phyloP scores from a whole-genome alignment of 116 monocot species.

The Phalaenopsis hybrid region DNA sequence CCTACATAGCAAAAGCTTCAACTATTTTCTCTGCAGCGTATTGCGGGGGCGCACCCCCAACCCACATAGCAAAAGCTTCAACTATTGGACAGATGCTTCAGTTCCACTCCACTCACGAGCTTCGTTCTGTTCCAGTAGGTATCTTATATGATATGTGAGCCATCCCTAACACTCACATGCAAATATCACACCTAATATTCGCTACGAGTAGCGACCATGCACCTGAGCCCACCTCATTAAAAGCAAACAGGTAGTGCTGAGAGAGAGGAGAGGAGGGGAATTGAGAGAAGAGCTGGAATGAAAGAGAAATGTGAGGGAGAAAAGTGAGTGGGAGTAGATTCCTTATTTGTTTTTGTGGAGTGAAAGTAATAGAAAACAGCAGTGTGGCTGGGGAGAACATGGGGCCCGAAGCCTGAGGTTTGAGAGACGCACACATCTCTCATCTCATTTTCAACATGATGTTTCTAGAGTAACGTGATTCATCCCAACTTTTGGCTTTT shows the following conservation, averaged over 20 bases:
- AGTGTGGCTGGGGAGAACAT: neutral
- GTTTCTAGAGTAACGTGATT: too few relatives aligned
- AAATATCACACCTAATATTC: too few relatives aligned
- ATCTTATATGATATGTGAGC: too few relatives aligned
- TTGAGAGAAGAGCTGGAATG: neutral
- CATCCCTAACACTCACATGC: too few relatives aligned
- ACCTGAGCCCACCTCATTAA: slow-evolving; percentile 5
- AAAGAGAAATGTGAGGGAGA: neutral
- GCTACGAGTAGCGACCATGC: neutral
- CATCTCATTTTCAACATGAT: neutral
- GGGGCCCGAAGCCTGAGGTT: neutral
- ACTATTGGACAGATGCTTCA: too few relatives aligned
- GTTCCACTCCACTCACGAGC: too few relatives aligned
- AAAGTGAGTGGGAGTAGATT: neutral
- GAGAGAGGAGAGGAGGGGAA: neutral
- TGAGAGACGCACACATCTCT: neutral
- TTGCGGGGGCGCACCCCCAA: too few relatives aligned
- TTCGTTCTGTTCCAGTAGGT: too few relatives aligned
- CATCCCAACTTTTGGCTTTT: too few relatives aligned
- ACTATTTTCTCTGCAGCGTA: too few relatives aligned
- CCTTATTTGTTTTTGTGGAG: neutral
- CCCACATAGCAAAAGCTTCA: too few relatives aligned
- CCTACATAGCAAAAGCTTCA: too few relatives aligned
- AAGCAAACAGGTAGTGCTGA: neutral
- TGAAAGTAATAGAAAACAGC: neutral